A percentile compares a stretch with the other conserved stretches of the same genome.
phyloP scores from a whole-genome alignment of 2,329 filamentous ascomycete genomes.

The Monosporascus sp. region DNA sequence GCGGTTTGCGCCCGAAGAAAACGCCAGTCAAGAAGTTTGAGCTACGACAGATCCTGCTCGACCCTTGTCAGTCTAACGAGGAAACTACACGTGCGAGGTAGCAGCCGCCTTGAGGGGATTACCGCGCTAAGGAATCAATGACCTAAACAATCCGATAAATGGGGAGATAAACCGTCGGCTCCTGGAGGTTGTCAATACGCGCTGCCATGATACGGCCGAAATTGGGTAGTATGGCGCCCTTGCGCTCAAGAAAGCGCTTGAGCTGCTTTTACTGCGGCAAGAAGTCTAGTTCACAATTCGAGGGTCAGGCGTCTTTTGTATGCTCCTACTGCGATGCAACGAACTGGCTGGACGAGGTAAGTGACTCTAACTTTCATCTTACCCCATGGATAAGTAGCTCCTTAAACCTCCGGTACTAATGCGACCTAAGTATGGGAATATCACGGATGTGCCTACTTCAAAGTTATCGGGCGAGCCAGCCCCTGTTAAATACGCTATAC shows the following conservation, averaged over 20 bases:
- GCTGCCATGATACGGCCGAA: conserved; percentile 1
- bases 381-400: neutral
- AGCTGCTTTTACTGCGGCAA: conserved; percentile 81
- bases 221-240: conserved; percentile 16
- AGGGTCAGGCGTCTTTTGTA: conserved; percentile 59
- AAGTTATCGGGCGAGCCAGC: conserved; percentile 43
- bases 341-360: conserved; percentile 84
- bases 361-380: conserved; percentile 15
- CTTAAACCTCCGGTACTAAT: conserved; percentile 15
- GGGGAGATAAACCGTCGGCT: neutral
- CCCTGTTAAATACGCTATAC: conserved; percentile 42
- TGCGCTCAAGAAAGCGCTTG: conserved; percentile 34
- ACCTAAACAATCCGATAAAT: neutral
- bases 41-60: neutral
- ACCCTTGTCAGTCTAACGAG: too few relatives aligned
- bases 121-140: neutral
- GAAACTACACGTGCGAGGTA: neutral
- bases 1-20: neutral
- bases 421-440: conserved; percentile 67
- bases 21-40: neutral
- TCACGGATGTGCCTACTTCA: conserved; percentile 74
- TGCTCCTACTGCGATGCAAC: conserved; percentile 77
- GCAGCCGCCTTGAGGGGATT: neutral
- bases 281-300: conserved; percentile 55
- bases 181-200: conserved; percentile 2